Conservation (phyloP, 2,329 filamentous ascomycete genomes). For the Talaromyces sp. region DNA sequence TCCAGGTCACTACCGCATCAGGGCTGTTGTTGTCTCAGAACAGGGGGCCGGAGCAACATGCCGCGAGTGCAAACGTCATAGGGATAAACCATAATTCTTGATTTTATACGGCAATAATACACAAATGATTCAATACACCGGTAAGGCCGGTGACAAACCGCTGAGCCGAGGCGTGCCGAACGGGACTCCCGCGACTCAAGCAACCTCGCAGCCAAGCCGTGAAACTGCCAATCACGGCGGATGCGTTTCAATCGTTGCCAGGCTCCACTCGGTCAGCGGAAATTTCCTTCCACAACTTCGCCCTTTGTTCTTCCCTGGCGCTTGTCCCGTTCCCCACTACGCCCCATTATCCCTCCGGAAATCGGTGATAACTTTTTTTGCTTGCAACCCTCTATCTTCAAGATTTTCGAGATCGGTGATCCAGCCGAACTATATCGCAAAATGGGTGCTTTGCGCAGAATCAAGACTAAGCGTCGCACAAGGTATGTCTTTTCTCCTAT, state of each 20-base stretch:
- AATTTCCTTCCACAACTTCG: slow-evolving; percentile 28
- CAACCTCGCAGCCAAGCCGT: neutral
- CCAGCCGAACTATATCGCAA: slow-evolving; percentile 29
- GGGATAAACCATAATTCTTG: slow-evolving; percentile 17
- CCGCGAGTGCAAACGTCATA: slow-evolving; percentile 13
- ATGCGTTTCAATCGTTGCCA: slow-evolving; percentile 32
- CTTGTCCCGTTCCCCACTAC: slow-evolving; percentile 32
- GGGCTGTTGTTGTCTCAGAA: slow-evolving; percentile 1
- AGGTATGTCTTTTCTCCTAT: slow-evolving; percentile 52
- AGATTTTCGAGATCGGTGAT: slow-evolving; percentile 18
- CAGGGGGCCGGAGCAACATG: slow-evolving; percentile 7
- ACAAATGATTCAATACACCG: slow-evolving; percentile 18
- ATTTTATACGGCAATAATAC: neutral
- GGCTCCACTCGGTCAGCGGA: slow-evolving; percentile 25
- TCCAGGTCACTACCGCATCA: too few relatives aligned
- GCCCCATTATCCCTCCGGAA: slow-evolving; percentile 36
- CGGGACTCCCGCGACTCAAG: slow-evolving; percentile 25
- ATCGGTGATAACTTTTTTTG: slow-evolving; percentile 37
- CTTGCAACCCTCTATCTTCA: slow-evolving; percentile 14
- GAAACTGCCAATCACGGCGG: slow-evolving; percentile 30
- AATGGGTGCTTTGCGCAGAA: slow-evolving; percentile 69
- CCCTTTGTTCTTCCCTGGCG: slow-evolving; percentile 7
- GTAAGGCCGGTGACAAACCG: slow-evolving; percentile 24
- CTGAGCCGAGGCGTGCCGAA: slow-evolving; percentile 41
- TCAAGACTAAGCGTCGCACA: slow-evolving; percentile 73